Conservation (phyloP, 169 alveolate genomes). For the Plasmodium chabaudi region DNA sequence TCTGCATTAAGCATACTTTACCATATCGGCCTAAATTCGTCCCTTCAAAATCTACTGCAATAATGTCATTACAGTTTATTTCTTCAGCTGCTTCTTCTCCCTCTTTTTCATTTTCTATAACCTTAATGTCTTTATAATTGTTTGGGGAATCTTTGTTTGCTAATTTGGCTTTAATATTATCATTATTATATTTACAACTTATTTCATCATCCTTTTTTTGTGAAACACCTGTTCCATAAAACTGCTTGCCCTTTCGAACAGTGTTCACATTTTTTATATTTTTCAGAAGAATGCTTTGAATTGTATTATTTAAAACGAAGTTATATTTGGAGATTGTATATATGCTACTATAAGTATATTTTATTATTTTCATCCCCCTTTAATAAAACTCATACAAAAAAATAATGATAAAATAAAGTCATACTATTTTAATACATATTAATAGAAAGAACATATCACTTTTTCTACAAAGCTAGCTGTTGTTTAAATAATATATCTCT, state of each 20-base stretch:
- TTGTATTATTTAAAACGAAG: slow-evolving; percentile 6
- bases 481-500: not conserved
- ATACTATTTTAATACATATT: not conserved
- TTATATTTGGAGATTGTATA: slow-evolving; percentile 15
- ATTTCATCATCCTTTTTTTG: slow-evolving; percentile 15
- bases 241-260: slow-evolving; percentile 15
- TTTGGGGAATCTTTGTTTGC: not conserved
- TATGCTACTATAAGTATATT: not conserved
- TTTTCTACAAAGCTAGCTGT: not conserved
- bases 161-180: not conserved
- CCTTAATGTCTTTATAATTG: slow-evolving; percentile 45
- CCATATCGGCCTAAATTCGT: slow-evolving; percentile 84
- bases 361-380: not conserved
- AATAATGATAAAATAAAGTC: not conserved
- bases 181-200: not conserved
- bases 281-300: slow-evolving; percentile 6
- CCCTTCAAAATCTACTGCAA: slow-evolving; percentile 83
- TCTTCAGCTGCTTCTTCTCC: slow-evolving; percentile 74
- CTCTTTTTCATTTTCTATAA: slow-evolving; percentile 70
- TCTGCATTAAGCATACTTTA: slow-evolving; percentile 78
- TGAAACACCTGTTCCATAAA: slow-evolving; percentile 34
- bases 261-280: slow-evolving; percentile 27
- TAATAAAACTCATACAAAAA: not conserved
- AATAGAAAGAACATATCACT: not conserved
- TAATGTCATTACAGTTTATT: slow-evolving; percentile 66